Evolutionary conservation across 306 rosid genomes (phyloP).

Genomic region (Cajanus cajan): DNA sequence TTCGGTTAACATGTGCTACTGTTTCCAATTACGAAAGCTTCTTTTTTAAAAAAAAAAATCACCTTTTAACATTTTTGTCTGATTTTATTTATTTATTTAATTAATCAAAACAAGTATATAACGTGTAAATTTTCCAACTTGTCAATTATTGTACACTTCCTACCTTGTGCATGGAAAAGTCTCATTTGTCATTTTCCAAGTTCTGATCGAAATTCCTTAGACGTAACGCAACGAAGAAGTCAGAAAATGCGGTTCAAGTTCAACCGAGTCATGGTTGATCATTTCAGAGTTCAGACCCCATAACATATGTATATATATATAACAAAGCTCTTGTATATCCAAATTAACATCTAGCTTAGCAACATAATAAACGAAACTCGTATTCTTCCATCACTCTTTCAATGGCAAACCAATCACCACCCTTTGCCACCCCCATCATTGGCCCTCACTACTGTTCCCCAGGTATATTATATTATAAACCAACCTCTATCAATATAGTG

Average conservation of each 20-base stretch:
- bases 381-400: not conserved
- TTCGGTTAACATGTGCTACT: too few species aligned
- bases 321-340: not conserved
- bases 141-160: too few species aligned
- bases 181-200: not conserved
- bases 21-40: too few species aligned
- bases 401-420: not conserved
- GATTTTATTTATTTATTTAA: too few species aligned
- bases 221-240: not conserved
- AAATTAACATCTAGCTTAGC: too few species aligned
- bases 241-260: not conserved
- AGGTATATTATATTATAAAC: not conserved
- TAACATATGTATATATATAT: not conserved
- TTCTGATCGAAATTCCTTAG: not conserved
- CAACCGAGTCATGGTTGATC: not conserved
- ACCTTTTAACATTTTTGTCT: too few species aligned
- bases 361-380: not conserved
- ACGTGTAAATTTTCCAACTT: too few species aligned
- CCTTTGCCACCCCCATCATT: slow-evolving; percentile 17
- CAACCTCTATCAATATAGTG: not conserved
- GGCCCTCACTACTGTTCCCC: slow-evolving; percentile 2
- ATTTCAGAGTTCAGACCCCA: not conserved
- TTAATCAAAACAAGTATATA: too few species aligned
- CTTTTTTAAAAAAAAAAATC: too few species aligned
- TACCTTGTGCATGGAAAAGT: not conserved